Base-by-base conservation (phyloP, 768 basidiomycete genomes). In the Kondoa malvinella region DNA sequence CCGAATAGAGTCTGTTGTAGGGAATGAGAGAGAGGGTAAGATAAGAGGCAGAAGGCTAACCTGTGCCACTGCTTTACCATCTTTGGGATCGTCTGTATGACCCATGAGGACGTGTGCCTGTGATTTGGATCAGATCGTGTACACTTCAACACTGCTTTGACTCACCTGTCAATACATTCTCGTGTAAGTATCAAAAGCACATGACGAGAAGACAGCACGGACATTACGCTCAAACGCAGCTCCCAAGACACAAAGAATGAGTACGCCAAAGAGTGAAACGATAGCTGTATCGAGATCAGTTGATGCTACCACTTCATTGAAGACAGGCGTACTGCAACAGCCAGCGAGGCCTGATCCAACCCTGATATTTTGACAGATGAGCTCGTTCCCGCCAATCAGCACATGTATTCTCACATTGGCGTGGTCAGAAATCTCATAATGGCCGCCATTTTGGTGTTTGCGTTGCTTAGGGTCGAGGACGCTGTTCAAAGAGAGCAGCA, bases 1-100 rank as follows among this genome's bases (percentile, higher is more conserved):
- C 17, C 61, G 61, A 31, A 63, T 12, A 63, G 32, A 3, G 61
- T 63, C 61, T 63, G 61, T 27, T n/a, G n/a, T n/a, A n/a, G n/a
- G n/a, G n/a, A n/a, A 29, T 8, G 30, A 63, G 61, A 16, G 27
- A 30, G 33, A 17, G 32, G 21, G 29, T 3, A 33, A 31, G 14
- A 27, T 33, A 34, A 63, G 61, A 4, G 12, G 25, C 58, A 4
- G 12, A 63, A 16, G 27, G 40, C 40, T 50, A 16, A 63, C 61
- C 30, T 63, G 27, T 21, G 61, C 61, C 8, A 63, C 61, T 2
- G 61, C 61, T 17, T 63, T 27, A 3, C 61, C 61, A 63, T 32
- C 30, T 32, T 27, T n/a, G 4, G 61, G 61, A n/a, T 63, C 61
- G 61, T 33, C 61, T 3, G 17, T 29, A n/a, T 63, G 61, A 17